These are phyloP conservation scores for Aspergillus sp. DNA, from an alignment of 2,329 filamentous ascomycete genomes.

Conservation along the genomic window DNA sequence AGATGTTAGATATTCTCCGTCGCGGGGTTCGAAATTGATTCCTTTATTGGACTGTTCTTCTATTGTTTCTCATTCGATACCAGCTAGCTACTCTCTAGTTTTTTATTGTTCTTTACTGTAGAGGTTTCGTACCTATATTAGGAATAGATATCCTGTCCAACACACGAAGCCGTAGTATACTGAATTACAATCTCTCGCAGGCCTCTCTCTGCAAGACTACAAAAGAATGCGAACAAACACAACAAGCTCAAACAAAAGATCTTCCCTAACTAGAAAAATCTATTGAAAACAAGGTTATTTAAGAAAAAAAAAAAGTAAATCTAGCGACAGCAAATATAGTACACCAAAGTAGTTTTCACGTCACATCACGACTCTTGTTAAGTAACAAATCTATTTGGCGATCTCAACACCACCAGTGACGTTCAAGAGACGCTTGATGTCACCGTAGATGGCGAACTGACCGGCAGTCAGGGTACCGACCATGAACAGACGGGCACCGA, in stretches of 20 bases:
- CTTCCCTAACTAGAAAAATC: neutral
- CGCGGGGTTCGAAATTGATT: slow-evolving; percentile 11
- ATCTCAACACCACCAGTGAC: slow-evolving; percentile 78
- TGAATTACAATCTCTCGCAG: too few relatives aligned
- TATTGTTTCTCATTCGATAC: neutral
- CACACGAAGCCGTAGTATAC: too few relatives aligned
- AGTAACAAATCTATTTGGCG: slow-evolving; percentile 39
- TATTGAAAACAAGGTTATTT: neutral
- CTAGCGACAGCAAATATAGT: slow-evolving; percentile 11
- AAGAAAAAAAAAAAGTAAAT: neutral
- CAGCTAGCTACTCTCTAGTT: neutral
- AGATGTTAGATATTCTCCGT: slow-evolving; percentile 43
- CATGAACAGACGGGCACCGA: slow-evolving; percentile 77
- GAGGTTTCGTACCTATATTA: too few relatives aligned
- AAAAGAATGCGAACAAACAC: neutral
- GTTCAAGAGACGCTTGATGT: slow-evolving; percentile 67
- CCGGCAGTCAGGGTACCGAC: slow-evolving; percentile 72
- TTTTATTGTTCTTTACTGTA: too few relatives aligned
- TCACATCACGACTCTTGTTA: slow-evolving; percentile 1
- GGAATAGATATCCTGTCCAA: too few relatives aligned
- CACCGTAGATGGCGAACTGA: slow-evolving; percentile 88
- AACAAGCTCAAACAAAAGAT: neutral
- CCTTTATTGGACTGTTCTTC: neutral
- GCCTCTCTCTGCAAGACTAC: too few relatives aligned
- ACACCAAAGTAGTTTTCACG: slow-evolving; percentile 18